Evolutionary conservation across 192 early-diverging fungal genomes (phyloP).

Genomic region (Backusella psychrophila): DNA sequence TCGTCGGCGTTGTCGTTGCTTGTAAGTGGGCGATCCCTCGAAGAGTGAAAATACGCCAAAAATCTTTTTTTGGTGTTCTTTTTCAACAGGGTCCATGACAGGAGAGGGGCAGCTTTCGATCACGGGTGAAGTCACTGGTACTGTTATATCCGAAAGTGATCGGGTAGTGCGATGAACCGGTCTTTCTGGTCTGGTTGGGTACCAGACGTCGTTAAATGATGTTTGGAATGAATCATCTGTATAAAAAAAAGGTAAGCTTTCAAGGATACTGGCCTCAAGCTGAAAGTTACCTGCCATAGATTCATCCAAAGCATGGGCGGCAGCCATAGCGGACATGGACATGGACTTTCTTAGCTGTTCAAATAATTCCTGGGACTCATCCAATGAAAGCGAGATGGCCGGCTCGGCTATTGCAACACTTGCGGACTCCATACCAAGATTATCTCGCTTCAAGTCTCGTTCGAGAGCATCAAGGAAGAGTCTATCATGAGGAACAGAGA

Average conservation of each 20-base stretch:
- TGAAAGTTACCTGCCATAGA: constrained; percentile 4
- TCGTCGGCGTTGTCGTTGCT: constrained; percentile 58
- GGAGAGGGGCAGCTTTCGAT: not conserved
- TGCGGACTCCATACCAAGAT: constrained; percentile 78
- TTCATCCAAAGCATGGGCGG: constrained; percentile 11
- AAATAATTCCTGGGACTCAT: constrained; percentile 27
- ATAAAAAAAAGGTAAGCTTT: constrained; percentile 1
- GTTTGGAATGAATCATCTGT: not conserved
- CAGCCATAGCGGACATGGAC: constrained; percentile 19
- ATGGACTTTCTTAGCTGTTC: constrained; percentile 29
- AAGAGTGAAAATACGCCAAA: constrained; percentile 62
- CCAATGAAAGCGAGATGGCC: constrained; percentile 49
- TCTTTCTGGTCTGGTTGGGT: not conserved
- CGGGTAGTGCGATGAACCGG: not conserved
- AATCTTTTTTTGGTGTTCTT: constrained; percentile 16
- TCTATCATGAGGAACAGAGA: constrained; percentile 89
- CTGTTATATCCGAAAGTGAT: not conserved
- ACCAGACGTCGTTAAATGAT: not conserved
- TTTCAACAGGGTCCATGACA: not conserved
- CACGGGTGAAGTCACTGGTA: not conserved
- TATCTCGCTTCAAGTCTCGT: constrained; percentile 92
- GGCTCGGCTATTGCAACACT: constrained; percentile 68
- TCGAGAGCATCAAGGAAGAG: constrained; percentile 96
- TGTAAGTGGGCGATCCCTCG: constrained; percentile 71
- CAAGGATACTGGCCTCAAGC: not conserved